Base-by-base conservation (phyloP, 225 moss, liverwort and hornwort species). In the Rhytidiadelphus loreus region DNA sequence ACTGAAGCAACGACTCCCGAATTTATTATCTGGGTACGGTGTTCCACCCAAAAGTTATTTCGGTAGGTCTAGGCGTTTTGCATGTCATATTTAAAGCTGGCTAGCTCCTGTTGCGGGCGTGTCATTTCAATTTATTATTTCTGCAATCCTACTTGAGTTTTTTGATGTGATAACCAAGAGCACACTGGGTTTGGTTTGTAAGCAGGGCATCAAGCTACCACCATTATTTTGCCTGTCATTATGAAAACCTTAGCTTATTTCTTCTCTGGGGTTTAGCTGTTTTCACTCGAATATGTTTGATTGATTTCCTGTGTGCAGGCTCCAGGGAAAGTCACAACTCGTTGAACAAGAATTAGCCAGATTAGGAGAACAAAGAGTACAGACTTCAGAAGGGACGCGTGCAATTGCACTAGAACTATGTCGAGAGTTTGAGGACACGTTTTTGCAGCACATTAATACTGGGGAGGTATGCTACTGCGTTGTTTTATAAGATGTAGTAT, bases 281-380 rank as follows among this genome's bases (percentile, higher is more conserved):
- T 57, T n/a, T 83, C 32, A 75, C 28, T 84, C 19, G 58, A 89
- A 61, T 33, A 19, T 84, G 50, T 85, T 83, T n/a, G 55, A 68
- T 86, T 83, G 62, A 62, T 84, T 81, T 70, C 28, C 6, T 48
- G 44, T 92, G 87, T 85, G 86, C 93, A 98, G 98, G 85, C 93
- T 98, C 87, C 97, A 98, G 90, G 98, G 98, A 64, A 96, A 95
- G 91, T 95, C 98, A 28, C 97, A 96, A 90, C 55, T 94, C 81
- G 96, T 98, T 85, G 98, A 98, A 89, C 96, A 98, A 81, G 98
- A 98, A 91, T 94, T 98, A 92, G 97, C 95, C 39, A 95, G 98
- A 87, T 92, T 98, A 89, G 98, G 98, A 90, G 97, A 96, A 89
- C 96, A 96, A 91, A 97, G 97, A 91, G 96, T 98, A 41, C 96